Evolutionary conservation across 2,329 filamentous ascomycete species (phyloP).

Genomic region (Didymella keratinophila): DNA sequence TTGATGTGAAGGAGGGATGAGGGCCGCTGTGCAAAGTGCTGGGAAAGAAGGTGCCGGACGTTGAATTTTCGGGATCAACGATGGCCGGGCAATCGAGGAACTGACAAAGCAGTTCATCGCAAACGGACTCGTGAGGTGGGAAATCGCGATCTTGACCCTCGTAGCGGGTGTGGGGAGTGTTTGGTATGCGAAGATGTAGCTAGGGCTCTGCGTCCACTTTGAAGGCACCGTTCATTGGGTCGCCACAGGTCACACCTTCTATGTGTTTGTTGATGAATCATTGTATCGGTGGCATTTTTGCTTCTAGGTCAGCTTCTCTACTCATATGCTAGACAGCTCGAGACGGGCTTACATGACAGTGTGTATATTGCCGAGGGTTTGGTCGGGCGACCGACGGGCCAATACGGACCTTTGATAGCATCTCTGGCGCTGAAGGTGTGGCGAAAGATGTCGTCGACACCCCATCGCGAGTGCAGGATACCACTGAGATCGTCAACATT

Average conservation of each 20-base stretch:
- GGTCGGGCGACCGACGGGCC: conserved; percentile 9
- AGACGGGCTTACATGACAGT: no score
- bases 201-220: neutral
- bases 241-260: no score
- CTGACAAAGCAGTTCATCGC: neutral
- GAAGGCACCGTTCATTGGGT: neutral
- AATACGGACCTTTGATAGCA: neutral
- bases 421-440: neutral
- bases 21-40: conserved; percentile 5
- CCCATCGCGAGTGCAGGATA: conserved; percentile 6
- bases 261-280: no score
- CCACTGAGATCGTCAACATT: neutral
- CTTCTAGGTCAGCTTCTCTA: no score
- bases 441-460: neutral
- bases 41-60: neutral
- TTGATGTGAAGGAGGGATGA: conserved; percentile 7
- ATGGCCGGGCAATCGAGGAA: conserved; percentile 1
- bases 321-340: no score
- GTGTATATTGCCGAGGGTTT: neutral
- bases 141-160: neutral
- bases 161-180: neutral
- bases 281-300: no score
- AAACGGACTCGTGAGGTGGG: conserved; percentile 1
- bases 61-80: conserved; percentile 3
- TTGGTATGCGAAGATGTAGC: neutral